Evolutionary conservation across 2,329 filamentous ascomycete genomes (phyloP).

Genomic region (Penicillium aurantiogriseum): DNA sequence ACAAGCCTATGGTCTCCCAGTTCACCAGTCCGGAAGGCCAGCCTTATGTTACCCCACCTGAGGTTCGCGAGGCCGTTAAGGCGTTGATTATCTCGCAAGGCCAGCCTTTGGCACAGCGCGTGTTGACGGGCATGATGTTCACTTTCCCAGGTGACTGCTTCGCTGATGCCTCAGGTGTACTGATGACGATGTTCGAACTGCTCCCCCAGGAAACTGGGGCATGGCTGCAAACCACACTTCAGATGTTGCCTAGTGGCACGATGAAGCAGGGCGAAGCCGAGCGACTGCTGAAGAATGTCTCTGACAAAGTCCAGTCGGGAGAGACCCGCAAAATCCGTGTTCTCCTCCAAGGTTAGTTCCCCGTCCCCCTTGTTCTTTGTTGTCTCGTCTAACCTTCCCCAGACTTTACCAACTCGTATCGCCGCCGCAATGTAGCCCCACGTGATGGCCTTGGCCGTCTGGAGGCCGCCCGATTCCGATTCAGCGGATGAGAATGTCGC

Average conservation of each 20-base stretch:
- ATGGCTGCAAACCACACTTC: constrained; percentile 83
- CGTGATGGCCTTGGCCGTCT: constrained; percentile 84
- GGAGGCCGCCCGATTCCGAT: constrained; percentile 84
- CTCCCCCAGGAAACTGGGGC: constrained; percentile 73
- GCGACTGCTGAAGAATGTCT: constrained; percentile 75
- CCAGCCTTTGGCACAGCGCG: constrained; percentile 76
- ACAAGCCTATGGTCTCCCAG: constrained; percentile 59
- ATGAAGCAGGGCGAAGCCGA: constrained; percentile 78
- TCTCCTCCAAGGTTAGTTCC: constrained; percentile 63
- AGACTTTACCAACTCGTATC: constrained; percentile 95
- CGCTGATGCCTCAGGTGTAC: constrained; percentile 87
- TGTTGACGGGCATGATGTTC: constrained; percentile 98
- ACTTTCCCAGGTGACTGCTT: constrained; percentile 96
- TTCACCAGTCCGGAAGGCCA: constrained; percentile 62
- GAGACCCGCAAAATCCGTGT: constrained; percentile 77
- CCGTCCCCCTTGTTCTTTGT: background rate
- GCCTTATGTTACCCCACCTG: constrained; percentile 61
- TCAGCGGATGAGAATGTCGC: constrained; percentile 52
- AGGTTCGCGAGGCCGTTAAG: constrained; percentile 72
- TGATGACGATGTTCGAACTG: constrained; percentile 84
- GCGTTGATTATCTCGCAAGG: constrained; percentile 69
- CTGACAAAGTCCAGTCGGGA: constrained; percentile 67
- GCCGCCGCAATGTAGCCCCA: constrained; percentile 91
- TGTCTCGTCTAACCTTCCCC: background rate
- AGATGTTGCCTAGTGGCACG: constrained; percentile 77